Evolutionary conservation across 177 flowering plant species (phyloP).

Genomic region (Tripterygium wilfordii): DNA sequence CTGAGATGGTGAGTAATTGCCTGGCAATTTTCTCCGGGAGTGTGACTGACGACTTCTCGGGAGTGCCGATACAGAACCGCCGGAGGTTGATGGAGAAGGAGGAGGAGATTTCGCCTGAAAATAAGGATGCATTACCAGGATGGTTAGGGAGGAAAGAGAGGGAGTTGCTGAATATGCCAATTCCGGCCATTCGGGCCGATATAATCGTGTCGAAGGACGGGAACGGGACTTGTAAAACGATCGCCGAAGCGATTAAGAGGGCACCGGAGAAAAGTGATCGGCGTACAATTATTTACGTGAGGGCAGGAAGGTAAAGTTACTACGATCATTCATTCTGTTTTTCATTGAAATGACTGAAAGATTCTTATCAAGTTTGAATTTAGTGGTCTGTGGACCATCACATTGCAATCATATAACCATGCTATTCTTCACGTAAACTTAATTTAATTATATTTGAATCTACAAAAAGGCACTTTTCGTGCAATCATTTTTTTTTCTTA

Average conservation of each 20-base stretch:
- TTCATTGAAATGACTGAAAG: too few relatives aligned
- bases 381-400: too few relatives aligned
- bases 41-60: constrained; percentile 47
- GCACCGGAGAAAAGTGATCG: constrained; percentile 68
- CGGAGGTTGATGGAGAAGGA: constrained; percentile 37
- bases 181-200: constrained; percentile 50
- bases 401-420: too few relatives aligned
- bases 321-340: too few relatives aligned
- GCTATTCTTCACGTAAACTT: too few relatives aligned
- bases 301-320: constrained; percentile 74
- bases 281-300: constrained; percentile 70
- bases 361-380: too few relatives aligned
- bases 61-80: constrained; percentile 74
- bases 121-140: constrained; percentile 50
- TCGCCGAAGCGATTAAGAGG: constrained; percentile 71
- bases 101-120: background rate
- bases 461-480: too few relatives aligned
- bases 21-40: constrained; percentile 53
- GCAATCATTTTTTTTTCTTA: too few relatives aligned
- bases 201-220: constrained; percentile 74
- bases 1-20: constrained; percentile 76
- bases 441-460: too few relatives aligned
- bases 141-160: constrained; percentile 67
- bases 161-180: constrained; percentile 43
- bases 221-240: constrained; percentile 66